These are phyloP conservation scores for Saccharum officinarum DNA, from an alignment of 176 grass and related monocot genomes.

Conservation along the genomic window DNA sequence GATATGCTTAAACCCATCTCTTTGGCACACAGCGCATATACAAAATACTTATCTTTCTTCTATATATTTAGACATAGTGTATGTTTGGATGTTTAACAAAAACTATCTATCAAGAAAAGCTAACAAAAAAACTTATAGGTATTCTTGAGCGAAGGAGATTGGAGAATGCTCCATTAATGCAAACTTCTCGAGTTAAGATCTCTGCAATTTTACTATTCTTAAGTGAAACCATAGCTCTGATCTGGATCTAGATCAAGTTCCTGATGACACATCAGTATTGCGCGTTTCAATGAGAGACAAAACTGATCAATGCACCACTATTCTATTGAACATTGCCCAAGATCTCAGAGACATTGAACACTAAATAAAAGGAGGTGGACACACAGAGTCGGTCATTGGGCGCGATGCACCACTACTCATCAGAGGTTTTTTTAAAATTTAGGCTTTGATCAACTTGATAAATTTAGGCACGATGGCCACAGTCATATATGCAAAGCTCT, in stretches of 20 bases:
- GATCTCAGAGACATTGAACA: neutral
- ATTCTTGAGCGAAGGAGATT: neutral
- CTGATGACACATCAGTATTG: neutral
- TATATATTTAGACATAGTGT: no score
- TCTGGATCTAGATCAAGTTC: slow-evolving; percentile 35
- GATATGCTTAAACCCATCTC: neutral
- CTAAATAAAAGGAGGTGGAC: neutral
- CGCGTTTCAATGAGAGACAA: neutral
- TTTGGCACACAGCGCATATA: neutral
- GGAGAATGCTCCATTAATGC: neutral
- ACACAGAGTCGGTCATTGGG: neutral
- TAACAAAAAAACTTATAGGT: no score
- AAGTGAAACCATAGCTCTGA: neutral
- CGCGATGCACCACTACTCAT: neutral
- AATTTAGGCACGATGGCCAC: no score
- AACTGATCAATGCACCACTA: slow-evolving; percentile 1
- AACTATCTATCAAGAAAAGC: no score
- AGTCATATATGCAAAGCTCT: no score
- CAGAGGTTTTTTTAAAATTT: no score
- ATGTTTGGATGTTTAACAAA: no score
- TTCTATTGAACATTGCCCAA: neutral
- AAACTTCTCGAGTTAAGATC: neutral
- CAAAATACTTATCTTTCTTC: neutral
- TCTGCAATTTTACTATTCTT: neutral
- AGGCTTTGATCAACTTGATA: no score